A percentile compares a stretch with the other conserved stretches of the same genome.
phyloP scores from a whole-genome alignment of 441 rosid species.

The Mallotus repandus region DNA sequence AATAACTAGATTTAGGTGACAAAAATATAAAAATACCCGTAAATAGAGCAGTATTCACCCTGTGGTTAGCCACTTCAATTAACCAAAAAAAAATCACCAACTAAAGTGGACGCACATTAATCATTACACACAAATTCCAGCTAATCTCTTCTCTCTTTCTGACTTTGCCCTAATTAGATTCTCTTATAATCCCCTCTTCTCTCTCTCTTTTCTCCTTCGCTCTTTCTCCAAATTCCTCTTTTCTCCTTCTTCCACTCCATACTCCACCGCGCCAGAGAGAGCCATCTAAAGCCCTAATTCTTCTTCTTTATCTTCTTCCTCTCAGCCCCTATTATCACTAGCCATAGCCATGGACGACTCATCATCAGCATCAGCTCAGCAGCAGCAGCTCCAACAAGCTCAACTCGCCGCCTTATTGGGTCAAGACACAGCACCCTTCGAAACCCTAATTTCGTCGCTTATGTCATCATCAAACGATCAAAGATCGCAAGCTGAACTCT shows the following conservation, averaged over 20 bases:
- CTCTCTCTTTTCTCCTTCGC: not conserved
- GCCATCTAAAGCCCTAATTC: not conserved
- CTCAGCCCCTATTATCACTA: not conserved
- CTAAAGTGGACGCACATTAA: constrained; percentile 10
- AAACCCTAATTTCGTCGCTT: constrained; percentile 76
- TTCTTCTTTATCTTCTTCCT: not conserved
- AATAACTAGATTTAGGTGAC: no score
- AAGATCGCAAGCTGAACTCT: constrained; percentile 85
- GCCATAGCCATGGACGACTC: constrained; percentile 55
- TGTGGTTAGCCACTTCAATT: no score
- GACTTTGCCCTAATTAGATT: constrained; percentile 27
- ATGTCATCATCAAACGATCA: constrained; percentile 95
- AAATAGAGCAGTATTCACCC: no score
- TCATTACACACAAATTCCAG: constrained; percentile 22
- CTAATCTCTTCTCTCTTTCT: constrained; percentile 13
- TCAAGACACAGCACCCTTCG: constrained; percentile 79
- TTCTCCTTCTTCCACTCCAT: not conserved
- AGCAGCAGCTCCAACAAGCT: constrained; percentile 80
- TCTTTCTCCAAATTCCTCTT: not conserved
- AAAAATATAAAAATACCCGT: no score
- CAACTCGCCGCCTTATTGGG: constrained; percentile 84
- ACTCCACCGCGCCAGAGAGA: not conserved
- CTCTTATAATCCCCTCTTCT: constrained; percentile 9
- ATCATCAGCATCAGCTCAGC: constrained; percentile 41
- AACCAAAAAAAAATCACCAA: not conserved